Evolutionary conservation across 768 basidiomycete species (phyloP), one percentile per base, ranked within the genome.

Genomic region (Calocybe cyanea): DNA sequence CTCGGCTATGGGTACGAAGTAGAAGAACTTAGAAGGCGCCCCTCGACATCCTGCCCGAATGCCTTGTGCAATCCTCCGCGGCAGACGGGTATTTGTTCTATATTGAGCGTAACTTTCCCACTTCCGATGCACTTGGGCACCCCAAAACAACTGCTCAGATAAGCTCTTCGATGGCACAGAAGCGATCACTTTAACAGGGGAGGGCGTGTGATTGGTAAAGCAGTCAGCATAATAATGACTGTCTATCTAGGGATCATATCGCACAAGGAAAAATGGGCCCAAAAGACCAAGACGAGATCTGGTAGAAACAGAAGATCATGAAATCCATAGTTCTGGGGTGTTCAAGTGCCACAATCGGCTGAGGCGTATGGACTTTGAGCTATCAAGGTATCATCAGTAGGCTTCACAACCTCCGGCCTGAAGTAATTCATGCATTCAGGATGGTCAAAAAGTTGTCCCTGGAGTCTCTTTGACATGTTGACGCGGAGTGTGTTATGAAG

Each of bases 51-150:
- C 51, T 52, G 52, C 52, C 34, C 34, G 17, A 57, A 59, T 45
- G 52, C 50, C 58, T 61, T 67, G 63, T 56, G 56, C 69, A 72
- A 69, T 70, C 66, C 62, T 69, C 72, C 72, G 71, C 66, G 70
- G 66, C 65, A 69, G 68, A 62, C 71, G 72, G 72, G 59, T 48
- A 52, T 52, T 28, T 46, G 59, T 57, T 57, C 68, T 65, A 67
- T 62, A 65, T 64, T 64, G 56, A 60, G 65, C 50, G 52, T 50
- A 57, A 59, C 55, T 56, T 63, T 67, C 65, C 57, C 62, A 66
- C 55, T 71, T 70, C 69, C 70, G 57, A 42, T 58, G 46, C 60
- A 51, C n/a, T 63, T 60, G 71, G 45, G 65, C 51, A 19, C 32
- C 67, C 68, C 66, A 59, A 51, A 45, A 55, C 25, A 28, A 28